A percentile compares a stretch with the other conserved stretches of the same genome.
These are phyloP conservation scores for Phytophthora pinifolia DNA, from an alignment of 352 stramenopile species.

Conservation along the genomic window DNA sequence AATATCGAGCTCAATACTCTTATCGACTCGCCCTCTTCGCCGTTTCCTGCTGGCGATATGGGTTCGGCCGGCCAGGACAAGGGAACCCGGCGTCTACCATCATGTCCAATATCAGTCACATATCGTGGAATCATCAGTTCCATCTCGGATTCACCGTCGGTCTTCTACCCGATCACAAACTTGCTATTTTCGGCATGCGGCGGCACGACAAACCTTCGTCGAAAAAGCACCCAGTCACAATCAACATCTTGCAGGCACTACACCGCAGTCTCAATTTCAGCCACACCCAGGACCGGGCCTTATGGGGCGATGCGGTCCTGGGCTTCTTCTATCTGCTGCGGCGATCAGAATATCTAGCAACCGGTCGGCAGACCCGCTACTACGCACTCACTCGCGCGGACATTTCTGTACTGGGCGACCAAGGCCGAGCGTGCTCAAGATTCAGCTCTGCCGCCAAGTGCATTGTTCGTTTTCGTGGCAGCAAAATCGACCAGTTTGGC, in stretches of 20 bases:
- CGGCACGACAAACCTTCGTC: background rate
- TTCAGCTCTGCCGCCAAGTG: background rate
- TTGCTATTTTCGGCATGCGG: background rate
- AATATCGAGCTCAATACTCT: background rate
- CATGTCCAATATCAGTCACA: background rate
- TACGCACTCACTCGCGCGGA: background rate
- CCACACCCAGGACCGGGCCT: background rate
- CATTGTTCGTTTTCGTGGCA: conserved; percentile 1
- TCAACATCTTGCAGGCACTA: too few relatives aligned
- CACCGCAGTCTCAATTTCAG: too few relatives aligned
- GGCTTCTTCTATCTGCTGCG: background rate
- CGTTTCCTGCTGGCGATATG: background rate
- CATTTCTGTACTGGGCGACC: background rate
- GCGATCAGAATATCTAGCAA: background rate
- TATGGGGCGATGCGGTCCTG: background rate
- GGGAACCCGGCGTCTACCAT: conserved; percentile 2
- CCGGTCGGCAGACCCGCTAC: background rate
- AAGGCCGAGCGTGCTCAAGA: background rate
- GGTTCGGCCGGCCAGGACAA: background rate
- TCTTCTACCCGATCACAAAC: background rate
- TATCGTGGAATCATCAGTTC: background rate
- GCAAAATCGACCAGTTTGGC: conserved; percentile 9
- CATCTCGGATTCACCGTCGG: background rate
- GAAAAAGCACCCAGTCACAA: background rate
- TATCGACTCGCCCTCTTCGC: background rate